A percentile compares a stretch with the other conserved stretches of the same genome.
Conservation (phyloP, 441 rosid species). For the Populus hybrid region DNA sequence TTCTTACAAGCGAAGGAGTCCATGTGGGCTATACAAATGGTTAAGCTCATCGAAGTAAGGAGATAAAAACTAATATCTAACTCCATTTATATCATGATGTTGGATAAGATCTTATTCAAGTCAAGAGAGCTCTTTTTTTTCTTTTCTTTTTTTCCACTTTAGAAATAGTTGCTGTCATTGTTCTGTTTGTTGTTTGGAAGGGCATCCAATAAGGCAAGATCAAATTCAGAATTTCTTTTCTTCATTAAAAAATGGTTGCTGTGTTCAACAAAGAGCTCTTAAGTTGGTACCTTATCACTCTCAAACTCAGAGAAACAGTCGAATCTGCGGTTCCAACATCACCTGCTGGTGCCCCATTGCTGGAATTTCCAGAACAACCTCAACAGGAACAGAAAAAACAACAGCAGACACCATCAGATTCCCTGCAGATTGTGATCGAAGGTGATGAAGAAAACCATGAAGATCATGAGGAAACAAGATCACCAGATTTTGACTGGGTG, state of each 20-base stretch:
- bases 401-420: conserved; percentile 26
- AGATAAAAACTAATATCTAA: neutral
- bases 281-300: conserved; percentile 89
- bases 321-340: conserved; percentile 37
- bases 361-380: conserved; percentile 31
- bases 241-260: conserved; percentile 55
- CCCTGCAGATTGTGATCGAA: conserved; percentile 21
- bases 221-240: conserved; percentile 15
- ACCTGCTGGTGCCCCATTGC: conserved; percentile 19
- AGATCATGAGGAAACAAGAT: conserved; percentile 23
- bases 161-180: neutral
- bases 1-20: conserved; percentile 12
- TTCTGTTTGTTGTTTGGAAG: neutral
- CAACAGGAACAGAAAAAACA: conserved; percentile 22
- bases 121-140: neutral
- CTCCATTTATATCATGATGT: conserved; percentile 1
- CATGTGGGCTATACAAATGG: conserved; percentile 8
- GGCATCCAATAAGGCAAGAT: conserved; percentile 13
- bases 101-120: neutral
- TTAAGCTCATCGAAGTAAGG: conserved; percentile 1
- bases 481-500: conserved; percentile 57
- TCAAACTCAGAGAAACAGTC: conserved; percentile 78
- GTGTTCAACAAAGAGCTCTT: conserved; percentile 76
- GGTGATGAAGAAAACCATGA: conserved; percentile 18
- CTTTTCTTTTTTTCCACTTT: neutral